Evolutionary conservation across 2,329 filamentous ascomycete genomes (phyloP), one percentile per base, ranked within the genome.

Genomic region (Diplocarpon mali): DNA sequence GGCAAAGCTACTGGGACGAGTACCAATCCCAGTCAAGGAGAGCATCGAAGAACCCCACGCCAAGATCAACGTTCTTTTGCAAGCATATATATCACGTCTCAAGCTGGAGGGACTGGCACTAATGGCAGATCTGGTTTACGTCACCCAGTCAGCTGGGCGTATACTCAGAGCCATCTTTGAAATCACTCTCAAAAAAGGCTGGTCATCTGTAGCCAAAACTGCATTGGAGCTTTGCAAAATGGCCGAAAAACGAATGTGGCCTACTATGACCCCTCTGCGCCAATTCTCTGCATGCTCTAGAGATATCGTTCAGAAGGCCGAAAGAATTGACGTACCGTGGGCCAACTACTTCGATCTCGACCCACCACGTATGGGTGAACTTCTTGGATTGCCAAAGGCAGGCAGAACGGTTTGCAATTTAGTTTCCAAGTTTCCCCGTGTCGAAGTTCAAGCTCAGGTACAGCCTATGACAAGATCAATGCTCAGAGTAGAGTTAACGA

Each of bases 221-320:
- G 89, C 92, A 0, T 71, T 98, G 35, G 86, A 95, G 57, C 74
- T 98, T 42, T 98, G 93, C 69, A 98, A 98, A 69, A 96, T 95
- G 87, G 92, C 90, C 0, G 92, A 98, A 69, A 95, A 95, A 72
- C 78, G 93, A 40, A 98, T 98, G 93, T 98, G 92, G 92, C 89
- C 90, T 12, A 96, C 90, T 5, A 98, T 96, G 92, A 86, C 87
- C 31, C 92, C 93, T 10, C 71, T 98, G 28, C 79, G 92, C 43
- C 92, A 98, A 60, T 98, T 98, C 60, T 77, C 83, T 3, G 69
- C 70, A 32, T 95, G 88, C 59, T 80, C 89, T 2, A 72, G 79
- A 34, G 90, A 96, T 47, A 85, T 96, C 42, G 70, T 96, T 39
- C 80, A 86, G 54, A 96, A 96, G 66, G 83, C 89, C 2, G 92